Conservation (phyloP, 2,329 filamentous ascomycete genomes). For the Penicillium sumatraense region DNA sequence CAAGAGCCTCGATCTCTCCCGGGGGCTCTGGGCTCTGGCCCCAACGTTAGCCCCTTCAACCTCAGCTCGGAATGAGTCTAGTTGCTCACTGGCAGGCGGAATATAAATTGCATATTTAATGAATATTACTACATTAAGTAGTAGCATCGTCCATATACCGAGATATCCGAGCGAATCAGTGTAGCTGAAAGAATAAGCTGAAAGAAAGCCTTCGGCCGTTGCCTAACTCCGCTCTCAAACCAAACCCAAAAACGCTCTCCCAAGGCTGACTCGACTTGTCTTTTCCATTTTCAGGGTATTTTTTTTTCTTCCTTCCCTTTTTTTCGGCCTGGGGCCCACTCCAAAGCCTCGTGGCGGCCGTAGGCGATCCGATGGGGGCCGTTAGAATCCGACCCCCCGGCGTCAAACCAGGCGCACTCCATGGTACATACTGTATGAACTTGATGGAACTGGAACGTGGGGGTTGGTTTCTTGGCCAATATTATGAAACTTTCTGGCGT, state of each 20-base stretch:
- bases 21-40: background rate
- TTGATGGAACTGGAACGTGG: background rate
- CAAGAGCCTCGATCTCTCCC: background rate
- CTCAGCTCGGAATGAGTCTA: background rate
- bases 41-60: background rate
- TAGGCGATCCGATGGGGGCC: background rate
- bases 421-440: background rate
- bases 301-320: background rate
- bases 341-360: background rate
- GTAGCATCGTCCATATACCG: background rate
- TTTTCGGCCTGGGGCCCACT: background rate
- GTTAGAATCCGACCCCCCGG: background rate
- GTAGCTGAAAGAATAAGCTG: background rate
- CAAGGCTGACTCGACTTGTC: background rate
- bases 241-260: background rate
- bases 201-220: background rate
- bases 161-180: conserved; percentile 4
- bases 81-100: no score
- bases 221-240: background rate
- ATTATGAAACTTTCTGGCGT: background rate
- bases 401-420: background rate
- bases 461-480: background rate
- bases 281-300: background rate
- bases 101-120: no score
- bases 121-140: background rate